Conservation (phyloP, 306 rosid species). For the Quercus bicolor region DNA sequence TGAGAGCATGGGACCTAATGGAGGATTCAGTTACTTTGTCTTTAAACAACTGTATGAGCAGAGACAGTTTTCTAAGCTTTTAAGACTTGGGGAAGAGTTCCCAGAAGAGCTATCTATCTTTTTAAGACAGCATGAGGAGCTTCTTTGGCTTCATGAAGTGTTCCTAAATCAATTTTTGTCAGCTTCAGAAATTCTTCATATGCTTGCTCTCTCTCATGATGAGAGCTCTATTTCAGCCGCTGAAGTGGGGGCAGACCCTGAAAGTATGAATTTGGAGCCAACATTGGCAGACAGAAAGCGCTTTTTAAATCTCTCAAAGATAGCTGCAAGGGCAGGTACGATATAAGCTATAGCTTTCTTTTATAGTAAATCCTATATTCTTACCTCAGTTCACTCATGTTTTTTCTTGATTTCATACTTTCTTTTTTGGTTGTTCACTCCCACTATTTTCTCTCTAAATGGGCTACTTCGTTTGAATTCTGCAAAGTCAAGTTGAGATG, state of each 20-base stretch:
- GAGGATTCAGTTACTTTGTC: slow-evolving; percentile 85
- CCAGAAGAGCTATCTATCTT: slow-evolving; percentile 75
- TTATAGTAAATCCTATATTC: neutral
- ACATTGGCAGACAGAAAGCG: slow-evolving; percentile 74
- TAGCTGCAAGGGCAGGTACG: slow-evolving; percentile 87
- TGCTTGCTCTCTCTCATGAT: slow-evolving; percentile 67
- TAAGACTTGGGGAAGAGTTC: slow-evolving; percentile 95
- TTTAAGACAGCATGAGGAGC: slow-evolving; percentile 76
- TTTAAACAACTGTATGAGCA: slow-evolving; percentile 65
- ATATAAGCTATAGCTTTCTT: neutral
- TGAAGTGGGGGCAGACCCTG: slow-evolving; percentile 53
- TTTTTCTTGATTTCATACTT: slow-evolving; percentile 6
- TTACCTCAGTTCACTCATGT: neutral
- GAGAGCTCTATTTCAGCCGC: slow-evolving; percentile 32
- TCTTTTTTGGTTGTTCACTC: neutral
- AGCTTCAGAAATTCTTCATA: slow-evolving; percentile 90
- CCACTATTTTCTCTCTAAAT: slow-evolving; percentile 14
- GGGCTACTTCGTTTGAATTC: neutral
- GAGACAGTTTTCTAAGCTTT: slow-evolving; percentile 78
- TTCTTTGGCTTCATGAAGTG: slow-evolving; percentile 93
- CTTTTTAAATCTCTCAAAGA: slow-evolving; percentile 80
- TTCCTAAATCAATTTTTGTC: slow-evolving; percentile 78
- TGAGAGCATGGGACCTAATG: slow-evolving; percentile 90
- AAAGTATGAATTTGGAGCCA: slow-evolving; percentile 26
- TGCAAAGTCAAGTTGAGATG: slow-evolving; percentile 6